Base-by-base conservation (phyloP, 441 rosid species). In the Gossypium gossypioides region DNA sequence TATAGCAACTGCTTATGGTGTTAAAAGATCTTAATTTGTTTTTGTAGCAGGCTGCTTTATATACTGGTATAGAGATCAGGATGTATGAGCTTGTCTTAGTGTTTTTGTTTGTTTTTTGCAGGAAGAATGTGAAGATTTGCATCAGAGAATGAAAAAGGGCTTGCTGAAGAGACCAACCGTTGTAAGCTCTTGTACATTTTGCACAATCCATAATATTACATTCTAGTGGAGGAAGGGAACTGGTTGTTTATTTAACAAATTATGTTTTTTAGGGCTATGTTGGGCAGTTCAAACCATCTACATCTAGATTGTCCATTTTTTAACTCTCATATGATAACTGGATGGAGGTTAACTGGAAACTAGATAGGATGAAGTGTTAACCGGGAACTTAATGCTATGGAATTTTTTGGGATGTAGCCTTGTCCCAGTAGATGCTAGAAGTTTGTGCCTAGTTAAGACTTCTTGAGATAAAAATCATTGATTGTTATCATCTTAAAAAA, bases 51-150 rank as follows among this genome's bases (percentile, higher is more conserved):
- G 27, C 44, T 62, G 1, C 42, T 52, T 19, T 62, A 54, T 46
- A 18, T 22, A 73, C 22, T 64, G 56, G 9, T 18, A 22, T 25
- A 21, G 51, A 48, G 19, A 34, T 34, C n/a, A 8, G 55, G 40
- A 65, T 25, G 40, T 18, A 55, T 54, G 19, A 59, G 37, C 24
- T 10, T 48, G 7, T 71, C 16, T 69, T 40, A 61, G 59, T 64
- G 65, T 68, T 81, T 70, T 57, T 83, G 54, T 71, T 55, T 21
- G 77, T 9, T 13, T 70, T 76, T 75, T 83, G 85, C 71, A 89
- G 91, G 90, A 87, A 79, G 91, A 89, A 77, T 89, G 91, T 59
- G 84, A 80, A 73, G 94, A 87, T 74, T 79, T 89, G 81, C 68
- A 56, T 63, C 76, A 78, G 78, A 84, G 87, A 68, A 69, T 89